Conservation (phyloP, 345 rosid genomes). For the Jatropha curcas region DNA sequence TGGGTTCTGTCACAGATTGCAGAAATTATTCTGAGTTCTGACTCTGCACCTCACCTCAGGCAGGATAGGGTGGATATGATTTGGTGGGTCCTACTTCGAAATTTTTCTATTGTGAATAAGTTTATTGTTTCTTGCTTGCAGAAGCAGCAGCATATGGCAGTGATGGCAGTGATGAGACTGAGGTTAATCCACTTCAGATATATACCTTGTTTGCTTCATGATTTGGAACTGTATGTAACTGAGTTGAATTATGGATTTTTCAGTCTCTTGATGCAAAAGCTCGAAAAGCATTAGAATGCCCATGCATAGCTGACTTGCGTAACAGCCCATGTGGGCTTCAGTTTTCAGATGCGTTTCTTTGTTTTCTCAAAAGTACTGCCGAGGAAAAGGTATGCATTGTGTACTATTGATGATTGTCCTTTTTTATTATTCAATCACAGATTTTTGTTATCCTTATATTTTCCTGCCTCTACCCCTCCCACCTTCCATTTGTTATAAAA, state of each 20-base stretch:
- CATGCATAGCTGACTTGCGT: conserved; percentile 82
- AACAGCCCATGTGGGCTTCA: conserved; percentile 68
- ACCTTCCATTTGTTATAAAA: not conserved
- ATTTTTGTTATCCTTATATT: not conserved
- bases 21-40: not conserved
- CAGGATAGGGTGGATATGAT: not conserved
- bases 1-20: not conserved
- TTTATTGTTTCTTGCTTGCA: conserved; percentile 30
- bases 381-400: conserved; percentile 67
- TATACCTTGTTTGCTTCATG: not conserved
- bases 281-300: conserved; percentile 83
- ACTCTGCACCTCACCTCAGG: not conserved
- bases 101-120: not conserved
- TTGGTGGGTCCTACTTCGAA: not conserved
- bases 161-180: conserved; percentile 53
- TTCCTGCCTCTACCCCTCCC: not conserved
- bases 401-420: not conserved
- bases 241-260: conserved; percentile 24
- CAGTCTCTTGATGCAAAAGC: conserved; percentile 78
- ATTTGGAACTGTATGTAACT: not conserved
- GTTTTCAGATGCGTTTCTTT: conserved; percentile 83
- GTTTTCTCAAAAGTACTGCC: conserved; percentile 81
- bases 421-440: not conserved
- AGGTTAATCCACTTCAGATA: conserved; percentile 38
- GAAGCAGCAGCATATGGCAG: conserved; percentile 77